Base-by-base conservation (phyloP, 305 asterid genomes). In the Stenogyne calaminthoides region DNA sequence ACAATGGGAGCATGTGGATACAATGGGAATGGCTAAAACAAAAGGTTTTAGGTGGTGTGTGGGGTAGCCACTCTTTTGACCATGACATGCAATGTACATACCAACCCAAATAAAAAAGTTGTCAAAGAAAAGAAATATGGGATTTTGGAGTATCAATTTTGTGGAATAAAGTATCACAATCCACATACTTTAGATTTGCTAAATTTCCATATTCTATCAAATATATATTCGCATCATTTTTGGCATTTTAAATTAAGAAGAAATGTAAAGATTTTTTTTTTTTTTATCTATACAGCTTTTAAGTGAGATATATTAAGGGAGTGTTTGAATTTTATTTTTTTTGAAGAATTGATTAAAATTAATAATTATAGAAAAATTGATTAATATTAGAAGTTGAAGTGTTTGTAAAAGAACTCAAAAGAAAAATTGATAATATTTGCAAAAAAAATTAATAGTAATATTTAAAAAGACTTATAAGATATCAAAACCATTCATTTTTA, bases 21-120 rank as follows among this genome's bases (percentile, higher is more conserved):
- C 7, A 64, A 70, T 63, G 63, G 72, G 62, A 70, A 9, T 54
- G 80, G 72, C 25, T 36, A 69, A 57, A 63, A 20, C 15, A 69
- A 61, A 64, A 56, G 40, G 20, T 22, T 47, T 16, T 16, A 37
- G 55, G 66, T 4, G 52, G 55, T 55, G 65, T 39, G 63, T 52
- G 71, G 57, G 44, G 37, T 44, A 55, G 9, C n/a, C 42, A 22
- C 37, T 54, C 25, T 7, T 15, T 49, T 52, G 58, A 52, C 58
- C 51, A 44, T 15, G 56, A 52, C 16, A n/a, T 52, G 25, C 27
- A 52, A 52, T 52, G 10, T 52, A 49, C 19, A n/a, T 46, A 5
- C 18, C 52, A 25, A 1, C 12, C 16, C n/a, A 0, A 6, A 7
- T 2, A 6, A 0, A n/a, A 12, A 47, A 47, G 19, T 4, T 15